Conservation (phyloP, 2,329 filamentous ascomycete genomes). For the Leptographium procerum region DNA sequence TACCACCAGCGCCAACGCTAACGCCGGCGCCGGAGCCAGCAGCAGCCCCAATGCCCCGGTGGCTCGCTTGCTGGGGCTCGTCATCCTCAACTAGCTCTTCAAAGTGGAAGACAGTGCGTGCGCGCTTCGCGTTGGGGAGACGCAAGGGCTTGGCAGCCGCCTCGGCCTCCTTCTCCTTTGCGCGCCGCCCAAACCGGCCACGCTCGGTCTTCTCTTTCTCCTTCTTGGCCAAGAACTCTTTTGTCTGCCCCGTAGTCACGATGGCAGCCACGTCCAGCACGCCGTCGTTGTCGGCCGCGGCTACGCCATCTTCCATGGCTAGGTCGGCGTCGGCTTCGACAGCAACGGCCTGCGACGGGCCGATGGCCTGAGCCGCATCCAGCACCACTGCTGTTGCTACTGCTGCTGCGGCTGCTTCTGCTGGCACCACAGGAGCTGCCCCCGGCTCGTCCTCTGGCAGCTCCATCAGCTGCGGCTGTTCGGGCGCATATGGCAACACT, state of each 20-base stretch:
- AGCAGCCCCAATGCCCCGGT: background rate
- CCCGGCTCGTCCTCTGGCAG: slow-evolving; percentile 29
- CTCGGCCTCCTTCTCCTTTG: slow-evolving; percentile 47
- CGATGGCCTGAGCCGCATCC: slow-evolving; percentile 9
- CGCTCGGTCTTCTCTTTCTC: slow-evolving; percentile 68
- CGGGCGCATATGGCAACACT: slow-evolving; percentile 46
- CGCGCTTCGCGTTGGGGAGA: slow-evolving; percentile 62
- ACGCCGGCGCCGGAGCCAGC: too few relatives aligned
- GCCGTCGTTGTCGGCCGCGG: slow-evolving; percentile 45
- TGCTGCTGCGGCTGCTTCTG: too few relatives aligned
- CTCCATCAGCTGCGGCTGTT: slow-evolving; percentile 33
- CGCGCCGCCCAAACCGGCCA: slow-evolving; percentile 47
- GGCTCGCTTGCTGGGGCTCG: slow-evolving; percentile 19
- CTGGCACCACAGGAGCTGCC: slow-evolving; percentile 7
- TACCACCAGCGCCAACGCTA: background rate
- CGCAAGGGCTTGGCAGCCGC: slow-evolving; percentile 43
- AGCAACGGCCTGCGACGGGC: slow-evolving; percentile 18
- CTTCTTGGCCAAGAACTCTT: slow-evolving; percentile 72
- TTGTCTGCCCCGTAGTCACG: slow-evolving; percentile 69
- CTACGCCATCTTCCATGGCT: slow-evolving; percentile 27
- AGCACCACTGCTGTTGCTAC: slow-evolving; percentile 9
- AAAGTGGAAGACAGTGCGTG: slow-evolving; percentile 60
- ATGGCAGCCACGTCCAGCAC: slow-evolving; percentile 78
- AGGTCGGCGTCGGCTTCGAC: slow-evolving; percentile 19
- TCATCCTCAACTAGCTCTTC: slow-evolving; percentile 55